These are phyloP conservation scores for Spencermartinsiella europaea DNA, from an alignment of 805 yeast genomes.

Conservation along the genomic window DNA sequence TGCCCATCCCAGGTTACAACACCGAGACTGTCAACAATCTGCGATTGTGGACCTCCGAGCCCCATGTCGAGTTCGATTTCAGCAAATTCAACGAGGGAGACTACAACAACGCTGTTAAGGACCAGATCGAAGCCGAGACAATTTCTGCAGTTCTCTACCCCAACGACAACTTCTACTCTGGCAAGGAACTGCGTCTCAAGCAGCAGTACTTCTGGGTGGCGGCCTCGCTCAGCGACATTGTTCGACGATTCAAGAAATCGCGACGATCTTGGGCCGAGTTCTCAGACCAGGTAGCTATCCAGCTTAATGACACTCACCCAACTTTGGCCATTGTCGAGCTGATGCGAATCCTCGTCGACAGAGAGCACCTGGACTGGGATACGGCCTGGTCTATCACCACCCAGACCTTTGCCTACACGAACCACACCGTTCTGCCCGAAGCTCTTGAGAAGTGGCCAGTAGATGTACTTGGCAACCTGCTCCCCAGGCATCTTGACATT, in stretches of 20 bases:
- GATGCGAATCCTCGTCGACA: conserved; percentile 78
- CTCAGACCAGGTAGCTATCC: conserved; percentile 84
- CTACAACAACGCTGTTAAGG: conserved; percentile 73
- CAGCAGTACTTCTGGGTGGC: conserved; percentile 98
- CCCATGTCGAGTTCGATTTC: conserved; percentile 88
- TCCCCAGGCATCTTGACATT: conserved; percentile 89
- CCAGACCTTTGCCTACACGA: conserved; percentile 81
- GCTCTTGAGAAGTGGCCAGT: conserved; percentile 97
- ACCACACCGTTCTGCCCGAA: conserved; percentile 92
- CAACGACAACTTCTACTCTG: conserved; percentile 85
- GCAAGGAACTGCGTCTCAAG: conserved; percentile 86
- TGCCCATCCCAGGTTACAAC: conserved; percentile 83
- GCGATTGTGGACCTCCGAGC: conserved; percentile 85
- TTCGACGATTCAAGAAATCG: conserved; percentile 81
- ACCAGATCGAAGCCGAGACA: conserved; percentile 85
- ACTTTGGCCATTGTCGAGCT: conserved; percentile 86
- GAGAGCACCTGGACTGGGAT: conserved; percentile 77
- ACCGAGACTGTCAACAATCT: conserved; percentile 81
- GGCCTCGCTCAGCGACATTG: conserved; percentile 85
- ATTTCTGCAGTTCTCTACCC: conserved; percentile 92
- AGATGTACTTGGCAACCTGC: conserved; percentile 64
- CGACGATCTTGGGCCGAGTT: conserved; percentile 74
- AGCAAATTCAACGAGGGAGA: conserved; percentile 89
- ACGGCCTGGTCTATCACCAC: conserved; percentile 83
- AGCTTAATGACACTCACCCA: conserved; percentile 93